phyloP scores from a whole-genome alignment of 1,284 basidiomycete species.

The Peniophora sp. region DNA sequence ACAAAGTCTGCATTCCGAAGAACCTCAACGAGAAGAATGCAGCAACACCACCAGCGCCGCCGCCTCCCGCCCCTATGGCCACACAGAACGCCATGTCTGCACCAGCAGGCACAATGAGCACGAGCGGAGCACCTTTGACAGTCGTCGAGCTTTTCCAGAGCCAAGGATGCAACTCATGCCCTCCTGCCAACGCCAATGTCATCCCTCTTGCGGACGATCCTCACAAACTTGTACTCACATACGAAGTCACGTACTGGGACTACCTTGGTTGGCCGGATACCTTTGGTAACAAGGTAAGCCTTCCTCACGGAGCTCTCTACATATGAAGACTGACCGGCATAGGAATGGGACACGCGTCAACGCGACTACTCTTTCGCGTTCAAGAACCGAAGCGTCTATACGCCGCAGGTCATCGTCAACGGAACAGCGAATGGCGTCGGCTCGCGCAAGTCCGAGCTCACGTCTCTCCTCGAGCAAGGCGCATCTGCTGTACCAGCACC shows the following conservation, averaged over 20 bases:
- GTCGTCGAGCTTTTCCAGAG: slow-evolving; percentile 1
- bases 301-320: too few species aligned
- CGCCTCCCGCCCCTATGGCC: not conserved
- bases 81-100: not conserved
- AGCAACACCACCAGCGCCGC: not conserved
- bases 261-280: not conserved
- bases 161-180: slow-evolving; percentile 1
- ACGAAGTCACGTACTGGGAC: slow-evolving; percentile 3
- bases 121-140: not conserved
- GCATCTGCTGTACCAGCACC: not conserved
- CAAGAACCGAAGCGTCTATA: not conserved
- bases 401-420: slow-evolving; percentile 1
- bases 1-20: slow-evolving; percentile 1
- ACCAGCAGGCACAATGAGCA: not conserved
- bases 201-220: not conserved
- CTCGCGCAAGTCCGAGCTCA: not conserved
- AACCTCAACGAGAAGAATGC: not conserved
- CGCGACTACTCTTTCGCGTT: slow-evolving; percentile 1
- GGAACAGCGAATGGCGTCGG: not conserved
- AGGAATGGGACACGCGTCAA: not conserved
- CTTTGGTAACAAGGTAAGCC: not conserved
- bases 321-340: too few species aligned
- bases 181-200: not conserved
- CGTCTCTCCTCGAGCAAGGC: not conserved
- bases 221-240: not conserved